phyloP scores from a whole-genome alignment of 2,329 filamentous ascomycete species.

The Hymenoscyphus occultus region DNA sequence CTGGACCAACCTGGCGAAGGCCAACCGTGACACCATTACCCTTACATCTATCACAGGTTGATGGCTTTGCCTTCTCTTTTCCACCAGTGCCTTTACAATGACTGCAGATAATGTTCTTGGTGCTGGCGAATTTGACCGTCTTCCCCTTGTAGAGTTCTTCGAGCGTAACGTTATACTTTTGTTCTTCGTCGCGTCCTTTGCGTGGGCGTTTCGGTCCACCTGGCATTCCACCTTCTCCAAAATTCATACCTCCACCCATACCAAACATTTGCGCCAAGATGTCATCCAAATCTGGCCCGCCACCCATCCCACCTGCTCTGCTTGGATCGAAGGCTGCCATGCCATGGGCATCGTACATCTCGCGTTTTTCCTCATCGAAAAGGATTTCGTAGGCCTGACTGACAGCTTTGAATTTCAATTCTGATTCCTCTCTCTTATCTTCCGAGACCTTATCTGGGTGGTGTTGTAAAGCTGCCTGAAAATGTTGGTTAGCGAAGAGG shows the following conservation, averaged over 20 bases:
- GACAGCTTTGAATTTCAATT: constrained; percentile 88
- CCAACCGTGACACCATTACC: constrained; percentile 75
- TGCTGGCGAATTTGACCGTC: constrained; percentile 93
- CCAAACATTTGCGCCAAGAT: constrained; percentile 91
- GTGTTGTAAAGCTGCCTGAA: constrained; percentile 76
- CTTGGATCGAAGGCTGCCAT: constrained; percentile 90
- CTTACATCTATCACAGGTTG: constrained; percentile 79
- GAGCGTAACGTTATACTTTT: constrained; percentile 84
- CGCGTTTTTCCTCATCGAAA: constrained; percentile 88
- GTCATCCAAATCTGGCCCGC: constrained; percentile 84
- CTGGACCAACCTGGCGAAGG: constrained; percentile 80
- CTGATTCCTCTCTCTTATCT: constrained; percentile 77
- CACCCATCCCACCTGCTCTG: constrained; percentile 57
- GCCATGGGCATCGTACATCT: constrained; percentile 88
- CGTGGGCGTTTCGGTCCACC: constrained; percentile 57
- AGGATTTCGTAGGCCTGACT: constrained; percentile 98
- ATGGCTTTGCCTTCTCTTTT: constrained; percentile 85
- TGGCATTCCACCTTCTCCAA: constrained; percentile 36
- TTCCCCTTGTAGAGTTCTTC: constrained; percentile 99
- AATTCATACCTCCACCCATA: constrained; percentile 60
- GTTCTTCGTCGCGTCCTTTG: constrained; percentile 79
- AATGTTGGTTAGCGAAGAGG: constrained; percentile 23
- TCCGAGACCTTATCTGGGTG: constrained; percentile 96
- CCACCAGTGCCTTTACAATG: constrained; percentile 86
- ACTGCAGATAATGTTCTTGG: constrained; percentile 87